Percentiles rank a stretch among this genome's conserved stretches.
phyloP scores from a whole-genome alignment of 768 basidiomycete species.

The Suillus subaureus region DNA sequence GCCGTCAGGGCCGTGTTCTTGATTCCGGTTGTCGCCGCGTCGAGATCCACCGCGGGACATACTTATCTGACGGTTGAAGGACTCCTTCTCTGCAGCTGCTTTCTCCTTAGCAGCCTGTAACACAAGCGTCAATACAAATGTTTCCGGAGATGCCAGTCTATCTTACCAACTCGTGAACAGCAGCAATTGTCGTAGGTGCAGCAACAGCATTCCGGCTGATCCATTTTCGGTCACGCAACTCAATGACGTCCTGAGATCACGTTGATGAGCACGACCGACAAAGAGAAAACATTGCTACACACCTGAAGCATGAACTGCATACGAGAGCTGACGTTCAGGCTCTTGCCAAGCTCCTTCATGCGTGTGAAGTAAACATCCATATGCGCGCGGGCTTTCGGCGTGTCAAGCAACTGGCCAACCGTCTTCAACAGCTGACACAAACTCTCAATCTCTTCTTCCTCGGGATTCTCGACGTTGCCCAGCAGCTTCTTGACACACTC shows the following conservation, averaged over 20 bases:
- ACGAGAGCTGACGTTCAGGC: conserved; percentile 77
- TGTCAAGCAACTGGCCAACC: conserved; percentile 86
- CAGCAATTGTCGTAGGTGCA: conserved; percentile 86
- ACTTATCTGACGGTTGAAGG: conserved; percentile 60
- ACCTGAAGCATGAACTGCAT: conserved; percentile 98
- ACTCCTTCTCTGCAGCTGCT: conserved; percentile 62
- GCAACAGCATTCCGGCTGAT: conserved; percentile 66
- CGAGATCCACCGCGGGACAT: conserved; percentile 93
- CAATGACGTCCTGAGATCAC: conserved; percentile 76
- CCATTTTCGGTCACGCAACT: conserved; percentile 87
- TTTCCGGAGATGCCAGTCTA: background rate
- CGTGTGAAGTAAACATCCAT: conserved; percentile 94
- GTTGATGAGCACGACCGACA: conserved; percentile 6
- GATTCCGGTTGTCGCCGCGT: conserved; percentile 74
- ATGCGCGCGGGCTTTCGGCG: conserved; percentile 75
- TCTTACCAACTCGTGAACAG: conserved; percentile 68
- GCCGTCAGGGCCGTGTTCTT: conserved; percentile 74
- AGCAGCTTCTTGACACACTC: conserved; percentile 97
- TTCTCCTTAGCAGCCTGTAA: conserved; percentile 83
- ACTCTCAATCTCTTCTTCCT: conserved; percentile 97
- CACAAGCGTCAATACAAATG: conserved; percentile 11
- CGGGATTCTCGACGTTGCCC: conserved; percentile 91
- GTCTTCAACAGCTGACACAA: conserved; percentile 92
- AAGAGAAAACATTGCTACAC: conserved; percentile 24
- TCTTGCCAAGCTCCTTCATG: conserved; percentile 82